Base-by-base conservation (phyloP, 1,139 yeast genomes). In the Zygoascus meyerae region DNA sequence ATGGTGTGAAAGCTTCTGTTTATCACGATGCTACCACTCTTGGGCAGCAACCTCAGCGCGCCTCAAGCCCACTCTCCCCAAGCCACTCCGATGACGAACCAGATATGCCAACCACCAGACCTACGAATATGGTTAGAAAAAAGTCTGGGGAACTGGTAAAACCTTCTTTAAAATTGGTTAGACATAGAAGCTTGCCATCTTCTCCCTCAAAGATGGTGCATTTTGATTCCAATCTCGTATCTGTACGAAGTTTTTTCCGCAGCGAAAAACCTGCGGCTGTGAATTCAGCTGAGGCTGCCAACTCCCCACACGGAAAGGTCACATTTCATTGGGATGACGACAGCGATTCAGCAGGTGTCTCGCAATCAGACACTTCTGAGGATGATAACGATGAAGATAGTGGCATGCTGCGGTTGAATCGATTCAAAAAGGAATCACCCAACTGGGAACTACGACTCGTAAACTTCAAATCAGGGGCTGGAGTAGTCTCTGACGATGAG, bases 111-210 rank as follows among this genome's bases (percentile, higher is more conserved):
- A 21, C 26, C 7, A 21, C 26, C 26, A 21, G 26, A 21, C 26
- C 39, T 2, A 34, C 15, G 21, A 34, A 34, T 14, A 46, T 45
- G 38, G 46, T 83, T 3, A 77, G 87, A 18, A 84, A 82, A 61
- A 86, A 86, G 65, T 78, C 86, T 3, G 95, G 95, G 18, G 95
- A 86, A 61, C 69, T 84, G 35, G 84, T 86, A 42, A 84, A 85
- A 60, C 78, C 90, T 3, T 81, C 86, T 18, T 70, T 86, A 46
- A 84, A 82, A 60, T 66, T 78, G 38, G 67, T 68, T 38, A 68
- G 86, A 47, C 73, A 79, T 31, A 73, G 74, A 55, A 81, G 89
- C 10, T 73, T 85, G 69, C 95, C 95, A 2, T 70, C 83, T 0
- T 82, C 94, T 3, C 85, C 86, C 0, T 77, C 84, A 15, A 86